Conservation (phyloP, 257 asterid genomes). For the Ilex asprella region DNA sequence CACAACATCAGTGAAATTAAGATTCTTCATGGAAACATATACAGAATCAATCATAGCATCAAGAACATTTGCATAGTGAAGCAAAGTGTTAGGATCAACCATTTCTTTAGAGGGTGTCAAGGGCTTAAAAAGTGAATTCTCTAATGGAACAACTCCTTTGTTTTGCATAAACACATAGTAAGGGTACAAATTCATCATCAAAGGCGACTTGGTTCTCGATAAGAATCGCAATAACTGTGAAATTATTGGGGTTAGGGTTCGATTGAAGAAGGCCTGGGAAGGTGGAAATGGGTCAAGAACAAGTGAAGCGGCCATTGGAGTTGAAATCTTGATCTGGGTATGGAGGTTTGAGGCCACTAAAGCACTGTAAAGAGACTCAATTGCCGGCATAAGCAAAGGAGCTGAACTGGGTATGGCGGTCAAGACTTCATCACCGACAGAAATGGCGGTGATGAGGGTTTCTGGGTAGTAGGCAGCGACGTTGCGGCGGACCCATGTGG, state of each 20-base stretch:
- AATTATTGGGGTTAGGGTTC: neutral
- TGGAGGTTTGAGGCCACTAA: neutral
- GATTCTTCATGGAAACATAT: neutral
- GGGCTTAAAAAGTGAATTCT: neutral
- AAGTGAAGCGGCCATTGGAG: neutral
- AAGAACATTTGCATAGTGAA: neutral
- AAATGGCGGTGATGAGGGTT: neutral
- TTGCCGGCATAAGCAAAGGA: no score
- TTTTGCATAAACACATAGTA: neutral
- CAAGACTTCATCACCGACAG: neutral
- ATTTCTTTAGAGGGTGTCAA: neutral
- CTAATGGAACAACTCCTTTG: neutral
- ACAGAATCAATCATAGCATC: neutral
- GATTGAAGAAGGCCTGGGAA: neutral
- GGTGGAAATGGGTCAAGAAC: neutral
- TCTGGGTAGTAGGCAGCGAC: neutral
- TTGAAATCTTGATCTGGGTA: neutral
- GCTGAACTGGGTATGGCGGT: no score
- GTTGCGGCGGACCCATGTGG: neutral
- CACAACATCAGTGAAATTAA: neutral
- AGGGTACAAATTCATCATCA: neutral
- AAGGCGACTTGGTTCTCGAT: neutral
- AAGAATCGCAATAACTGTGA: no score
- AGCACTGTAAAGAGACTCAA: neutral
- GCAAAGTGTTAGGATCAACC: neutral